These are phyloP conservation scores for Rhodotorula diobovata DNA, from an alignment of 768 basidiomycete genomes.

Conservation along the genomic window DNA sequence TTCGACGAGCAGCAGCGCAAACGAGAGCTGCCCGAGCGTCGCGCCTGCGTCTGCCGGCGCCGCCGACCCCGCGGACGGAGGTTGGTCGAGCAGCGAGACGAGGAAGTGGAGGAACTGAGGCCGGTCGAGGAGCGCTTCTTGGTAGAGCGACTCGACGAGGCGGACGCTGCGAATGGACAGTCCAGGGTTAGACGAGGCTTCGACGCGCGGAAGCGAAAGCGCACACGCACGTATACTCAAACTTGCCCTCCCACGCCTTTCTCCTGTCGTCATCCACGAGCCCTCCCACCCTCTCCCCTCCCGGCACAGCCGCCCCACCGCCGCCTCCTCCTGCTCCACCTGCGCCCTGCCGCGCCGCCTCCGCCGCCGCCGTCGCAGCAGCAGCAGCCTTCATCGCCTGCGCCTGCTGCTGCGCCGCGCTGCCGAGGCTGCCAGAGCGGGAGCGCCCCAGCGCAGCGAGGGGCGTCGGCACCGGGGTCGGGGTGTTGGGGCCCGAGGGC, in stretches of 20 bases:
- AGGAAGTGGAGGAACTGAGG: conserved; percentile 30
- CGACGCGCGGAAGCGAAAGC: no score
- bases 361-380: conserved; percentile 5
- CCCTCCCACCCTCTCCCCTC: no score
- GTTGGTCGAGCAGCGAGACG: conserved; percentile 21
- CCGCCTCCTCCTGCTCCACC: background rate
- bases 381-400: conserved; percentile 4
- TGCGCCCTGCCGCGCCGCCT: background rate
- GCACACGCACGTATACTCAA: conserved; percentile 27
- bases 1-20: conserved; percentile 28
- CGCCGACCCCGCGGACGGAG: no score
- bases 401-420: background rate
- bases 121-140: conserved; percentile 20
- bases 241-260: conserved; percentile 26
- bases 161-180: background rate
- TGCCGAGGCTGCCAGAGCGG: background rate
- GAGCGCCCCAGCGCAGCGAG: background rate
- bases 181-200: background rate
- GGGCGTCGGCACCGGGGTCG: background rate
- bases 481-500: background rate
- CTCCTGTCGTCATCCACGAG: conserved; percentile 18
- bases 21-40: conserved; percentile 13
- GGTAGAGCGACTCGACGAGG: conserved; percentile 21
- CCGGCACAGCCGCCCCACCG: background rate
- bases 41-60: background rate